phyloP scores from a whole-genome alignment of 352 stramenopile species.

The Stramenopiles sp. region DNA sequence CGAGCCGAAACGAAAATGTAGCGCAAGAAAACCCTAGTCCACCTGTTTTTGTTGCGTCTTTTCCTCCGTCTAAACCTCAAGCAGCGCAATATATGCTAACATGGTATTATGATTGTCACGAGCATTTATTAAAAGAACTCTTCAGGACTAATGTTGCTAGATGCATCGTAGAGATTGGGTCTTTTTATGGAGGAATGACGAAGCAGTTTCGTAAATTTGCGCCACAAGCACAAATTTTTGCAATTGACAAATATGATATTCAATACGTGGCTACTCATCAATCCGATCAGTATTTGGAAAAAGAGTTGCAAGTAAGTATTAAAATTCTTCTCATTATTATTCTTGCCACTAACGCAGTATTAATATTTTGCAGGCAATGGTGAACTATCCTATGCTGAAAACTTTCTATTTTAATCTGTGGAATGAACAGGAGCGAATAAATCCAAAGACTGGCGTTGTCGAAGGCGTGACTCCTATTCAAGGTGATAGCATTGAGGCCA shows the following conservation, averaged over 20 bases:
- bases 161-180: slow-evolving; percentile 20
- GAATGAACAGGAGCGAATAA: not conserved
- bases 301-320: too few relatives aligned
- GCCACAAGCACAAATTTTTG: slow-evolving; percentile 19
- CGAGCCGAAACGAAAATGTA: too few relatives aligned
- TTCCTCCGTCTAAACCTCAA: not conserved
- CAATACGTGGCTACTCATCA: slow-evolving; percentile 17
- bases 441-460: not conserved
- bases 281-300: slow-evolving; percentile 18
- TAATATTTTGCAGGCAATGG: too few relatives aligned
- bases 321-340: too few relatives aligned
- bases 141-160: slow-evolving; percentile 1
- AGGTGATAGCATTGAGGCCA: not conserved
- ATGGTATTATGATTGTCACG: not conserved
- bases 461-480: slow-evolving; percentile 15
- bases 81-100: not conserved
- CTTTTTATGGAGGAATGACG: slow-evolving; percentile 20
- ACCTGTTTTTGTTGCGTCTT: too few relatives aligned
- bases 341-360: too few relatives aligned
- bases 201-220: slow-evolving; percentile 8
- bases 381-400: slow-evolving; percentile 13
- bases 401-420: slow-evolving; percentile 20
- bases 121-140: not conserved
- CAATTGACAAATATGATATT: slow-evolving; percentile 19
- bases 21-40: too few relatives aligned